Evolutionary conservation across 768 basidiomycete genomes (phyloP).

Genomic region (Tricholoma saponaceum): DNA sequence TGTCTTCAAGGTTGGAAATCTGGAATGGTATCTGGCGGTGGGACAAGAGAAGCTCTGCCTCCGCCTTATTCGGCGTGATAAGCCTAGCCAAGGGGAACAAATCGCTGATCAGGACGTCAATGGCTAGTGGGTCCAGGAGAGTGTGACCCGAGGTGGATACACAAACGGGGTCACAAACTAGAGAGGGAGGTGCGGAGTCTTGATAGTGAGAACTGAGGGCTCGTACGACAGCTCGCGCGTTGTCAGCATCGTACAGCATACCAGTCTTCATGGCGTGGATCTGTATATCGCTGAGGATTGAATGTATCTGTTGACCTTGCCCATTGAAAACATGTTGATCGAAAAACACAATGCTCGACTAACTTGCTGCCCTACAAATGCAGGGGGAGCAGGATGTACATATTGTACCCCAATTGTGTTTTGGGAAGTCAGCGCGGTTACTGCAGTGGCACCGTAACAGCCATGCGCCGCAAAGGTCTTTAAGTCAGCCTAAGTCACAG

Average conservation of each 20-base stretch:
- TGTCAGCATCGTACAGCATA: conserved; percentile 71
- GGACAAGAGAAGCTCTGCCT: conserved; percentile 68
- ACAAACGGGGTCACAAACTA: conserved; percentile 88
- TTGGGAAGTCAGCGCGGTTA: conserved; percentile 88
- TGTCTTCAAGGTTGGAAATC: conserved; percentile 49
- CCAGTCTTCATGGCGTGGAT: conserved; percentile 82
- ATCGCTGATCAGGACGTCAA: conserved; percentile 52
- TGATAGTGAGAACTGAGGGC: conserved; percentile 43
- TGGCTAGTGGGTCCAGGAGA: conserved; percentile 63
- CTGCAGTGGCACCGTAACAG: conserved; percentile 76
- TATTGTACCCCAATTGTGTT: conserved; percentile 83
- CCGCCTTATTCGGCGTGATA: conserved; percentile 83
- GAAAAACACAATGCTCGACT: conserved; percentile 11
- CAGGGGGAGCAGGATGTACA: conserved; percentile 61
- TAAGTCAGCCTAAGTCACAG: conserved; percentile 68
- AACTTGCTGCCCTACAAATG: conserved; percentile 75
- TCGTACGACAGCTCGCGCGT: conserved; percentile 45
- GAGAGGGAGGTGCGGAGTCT: conserved; percentile 33
- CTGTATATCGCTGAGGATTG: conserved; percentile 69
- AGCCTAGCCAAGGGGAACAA: conserved; percentile 69
- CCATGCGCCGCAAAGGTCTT: conserved; percentile 77
- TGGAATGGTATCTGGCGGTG: conserved; percentile 18
- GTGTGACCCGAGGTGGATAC: conserved; percentile 88
- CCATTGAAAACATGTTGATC: background rate
- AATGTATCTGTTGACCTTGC: conserved; percentile 47